Evolutionary conservation across 495 filamentous ascomycete species (phyloP).

Genomic region (Geoglossum glabrum): DNA sequence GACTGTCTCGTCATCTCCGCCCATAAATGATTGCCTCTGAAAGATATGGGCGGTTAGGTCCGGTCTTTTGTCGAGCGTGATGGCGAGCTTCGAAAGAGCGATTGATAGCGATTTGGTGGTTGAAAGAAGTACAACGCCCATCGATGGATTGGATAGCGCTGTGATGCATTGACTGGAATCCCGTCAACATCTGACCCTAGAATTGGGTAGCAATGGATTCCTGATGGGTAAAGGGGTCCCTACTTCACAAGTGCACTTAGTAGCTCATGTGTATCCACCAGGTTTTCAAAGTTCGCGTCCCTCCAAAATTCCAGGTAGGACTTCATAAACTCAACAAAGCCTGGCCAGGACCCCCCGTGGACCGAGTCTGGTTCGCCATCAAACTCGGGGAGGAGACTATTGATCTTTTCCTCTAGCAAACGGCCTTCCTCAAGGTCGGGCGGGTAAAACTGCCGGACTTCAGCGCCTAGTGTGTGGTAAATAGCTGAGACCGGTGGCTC

Average conservation of each 20-base stretch:
- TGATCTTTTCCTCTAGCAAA: constrained; percentile 37
- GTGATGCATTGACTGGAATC: constrained; percentile 48
- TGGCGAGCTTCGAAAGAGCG: constrained; percentile 57
- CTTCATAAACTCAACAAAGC: constrained; percentile 56
- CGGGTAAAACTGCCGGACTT: constrained; percentile 39
- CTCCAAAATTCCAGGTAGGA: constrained; percentile 62
- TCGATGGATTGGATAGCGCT: constrained; percentile 54
- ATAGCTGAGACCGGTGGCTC: constrained; percentile 43
- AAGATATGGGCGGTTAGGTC: constrained; percentile 41
- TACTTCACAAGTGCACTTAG: constrained; percentile 55
- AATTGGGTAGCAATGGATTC: not conserved
- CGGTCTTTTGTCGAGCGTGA: constrained; percentile 56
- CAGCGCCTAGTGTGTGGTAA: constrained; percentile 44
- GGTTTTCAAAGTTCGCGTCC: constrained; percentile 53
- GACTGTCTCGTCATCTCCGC: constrained; percentile 31
- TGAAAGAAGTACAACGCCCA: constrained; percentile 58
- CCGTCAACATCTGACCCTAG: not conserved
- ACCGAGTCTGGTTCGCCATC: constrained; percentile 27
- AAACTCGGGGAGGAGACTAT: constrained; percentile 32
- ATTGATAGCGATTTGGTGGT: constrained; percentile 58
- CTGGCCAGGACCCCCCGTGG: constrained; percentile 43
- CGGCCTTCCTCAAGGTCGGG: constrained; percentile 23
- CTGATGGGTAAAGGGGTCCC: no score
- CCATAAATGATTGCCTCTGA: constrained; percentile 20
- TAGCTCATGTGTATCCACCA: constrained; percentile 52